Evolutionary conservation across 768 basidiomycete species (phyloP).

Genomic region (Cystofilobasidium ferigula): DNA sequence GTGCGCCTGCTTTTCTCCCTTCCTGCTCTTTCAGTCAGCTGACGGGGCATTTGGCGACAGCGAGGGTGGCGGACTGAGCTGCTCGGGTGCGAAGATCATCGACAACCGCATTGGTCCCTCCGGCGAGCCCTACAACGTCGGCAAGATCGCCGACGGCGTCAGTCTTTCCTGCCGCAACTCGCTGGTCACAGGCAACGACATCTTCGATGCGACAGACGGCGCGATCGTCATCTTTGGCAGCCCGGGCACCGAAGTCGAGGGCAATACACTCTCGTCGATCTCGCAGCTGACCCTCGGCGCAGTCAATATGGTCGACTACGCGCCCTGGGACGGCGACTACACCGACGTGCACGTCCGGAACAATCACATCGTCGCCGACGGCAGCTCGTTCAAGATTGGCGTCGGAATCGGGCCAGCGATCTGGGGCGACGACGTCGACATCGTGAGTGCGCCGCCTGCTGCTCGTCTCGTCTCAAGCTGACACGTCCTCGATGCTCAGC

Average conservation of each 20-base stretch:
- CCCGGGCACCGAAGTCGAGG: background rate
- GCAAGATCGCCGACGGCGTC: slow-evolving; percentile 14
- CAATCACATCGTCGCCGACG: slow-evolving; percentile 1
- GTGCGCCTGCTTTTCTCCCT: background rate
- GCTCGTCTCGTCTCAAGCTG: background rate
- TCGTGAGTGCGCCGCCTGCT: too few species aligned
- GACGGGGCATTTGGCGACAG: background rate
- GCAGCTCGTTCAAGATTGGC: slow-evolving; percentile 10
- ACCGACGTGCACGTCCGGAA: background rate
- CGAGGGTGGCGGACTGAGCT: background rate
- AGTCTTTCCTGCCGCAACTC: background rate
- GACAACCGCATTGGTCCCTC: slow-evolving; percentile 17
- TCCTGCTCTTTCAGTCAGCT: background rate
- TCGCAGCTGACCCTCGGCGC: background rate
- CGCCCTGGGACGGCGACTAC: slow-evolving; percentile 8
- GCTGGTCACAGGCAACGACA: background rate
- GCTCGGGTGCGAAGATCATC: background rate
- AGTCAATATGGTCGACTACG: slow-evolving; percentile 17
- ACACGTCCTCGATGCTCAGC: background rate
- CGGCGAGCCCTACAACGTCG: background rate
- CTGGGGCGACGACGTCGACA: slow-evolving; percentile 7
- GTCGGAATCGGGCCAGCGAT: slow-evolving; percentile 6
- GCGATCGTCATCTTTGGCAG: slow-evolving; percentile 16
- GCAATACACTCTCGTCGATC: slow-evolving; percentile 1
- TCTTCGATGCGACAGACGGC: slow-evolving; percentile 8